Conservation (phyloP, 768 basidiomycete species). For the Tricholoma saponaceum region DNA sequence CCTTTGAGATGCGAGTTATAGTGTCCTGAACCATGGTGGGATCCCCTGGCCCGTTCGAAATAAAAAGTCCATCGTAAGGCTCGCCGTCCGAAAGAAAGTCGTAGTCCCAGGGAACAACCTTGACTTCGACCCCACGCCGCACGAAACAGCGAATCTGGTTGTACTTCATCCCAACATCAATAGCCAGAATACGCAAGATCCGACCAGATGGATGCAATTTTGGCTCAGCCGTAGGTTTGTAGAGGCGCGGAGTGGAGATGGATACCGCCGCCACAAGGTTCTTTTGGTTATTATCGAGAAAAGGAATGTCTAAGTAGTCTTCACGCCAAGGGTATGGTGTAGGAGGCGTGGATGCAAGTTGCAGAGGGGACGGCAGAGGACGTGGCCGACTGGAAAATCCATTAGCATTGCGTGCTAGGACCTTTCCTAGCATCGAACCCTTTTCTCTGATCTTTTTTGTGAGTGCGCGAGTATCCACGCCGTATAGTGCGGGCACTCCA, state of each 20-base stretch:
- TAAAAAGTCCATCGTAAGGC: constrained; percentile 90
- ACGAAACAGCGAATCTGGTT: constrained; percentile 98
- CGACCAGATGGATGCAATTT: constrained; percentile 77
- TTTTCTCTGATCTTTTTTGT: constrained; percentile 96
- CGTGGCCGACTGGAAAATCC: constrained; percentile 36
- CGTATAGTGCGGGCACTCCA: constrained; percentile 89
- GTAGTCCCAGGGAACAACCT: constrained; percentile 97
- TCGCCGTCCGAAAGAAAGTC: constrained; percentile 78
- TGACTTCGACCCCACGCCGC: constrained; percentile 88
- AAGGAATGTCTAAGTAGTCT: constrained; percentile 78
- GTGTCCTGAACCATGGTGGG: constrained; percentile 80
- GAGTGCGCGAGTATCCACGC: constrained; percentile 93
- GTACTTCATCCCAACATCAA: constrained; percentile 99
- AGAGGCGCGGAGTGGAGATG: constrained; percentile 59
- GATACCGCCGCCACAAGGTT: constrained; percentile 94
- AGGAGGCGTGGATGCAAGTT: constrained; percentile 50
- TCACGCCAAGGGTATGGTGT: constrained; percentile 68
- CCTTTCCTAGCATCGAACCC: constrained; percentile 85
- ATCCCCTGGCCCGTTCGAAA: constrained; percentile 98
- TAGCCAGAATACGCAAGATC: constrained; percentile 76
- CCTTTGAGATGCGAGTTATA: constrained; percentile 59
- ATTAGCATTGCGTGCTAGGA: constrained; percentile 62
- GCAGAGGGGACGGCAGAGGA: constrained; percentile 26
- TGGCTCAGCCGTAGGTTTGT: constrained; percentile 52
- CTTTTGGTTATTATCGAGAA: constrained; percentile 80